Conservation (phyloP, 495 filamentous ascomycete species). For the Lasiosphaeriaceae sp. region DNA sequence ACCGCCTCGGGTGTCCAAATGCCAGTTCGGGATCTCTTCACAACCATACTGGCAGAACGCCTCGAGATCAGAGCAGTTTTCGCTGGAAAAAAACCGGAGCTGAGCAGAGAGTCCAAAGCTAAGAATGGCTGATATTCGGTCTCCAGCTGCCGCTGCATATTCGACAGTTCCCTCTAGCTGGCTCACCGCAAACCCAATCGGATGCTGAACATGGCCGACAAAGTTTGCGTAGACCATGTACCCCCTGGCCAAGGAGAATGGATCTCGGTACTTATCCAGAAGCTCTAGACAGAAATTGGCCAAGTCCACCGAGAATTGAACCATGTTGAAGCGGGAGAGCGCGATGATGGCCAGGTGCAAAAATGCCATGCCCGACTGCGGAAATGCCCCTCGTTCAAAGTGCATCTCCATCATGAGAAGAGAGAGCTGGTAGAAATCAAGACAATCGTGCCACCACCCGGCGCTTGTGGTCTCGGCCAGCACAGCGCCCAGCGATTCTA, state of each 20-base stretch:
- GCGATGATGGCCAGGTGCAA: conserved; percentile 71
- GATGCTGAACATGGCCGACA: conserved; percentile 65
- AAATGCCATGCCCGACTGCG: conserved; percentile 73
- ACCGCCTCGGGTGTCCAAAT: conserved; percentile 73
- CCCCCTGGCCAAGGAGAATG: conserved; percentile 65
- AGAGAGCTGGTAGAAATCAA: conserved; percentile 72
- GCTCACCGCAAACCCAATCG: conserved; percentile 55
- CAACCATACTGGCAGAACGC: conserved; percentile 66
- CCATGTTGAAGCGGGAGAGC: conserved; percentile 67
- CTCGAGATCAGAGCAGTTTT: conserved; percentile 74
- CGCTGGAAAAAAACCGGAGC: conserved; percentile 66
- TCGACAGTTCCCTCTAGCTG: conserved; percentile 67
- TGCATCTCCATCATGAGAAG: conserved; percentile 69
- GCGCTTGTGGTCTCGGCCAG: conserved; percentile 72
- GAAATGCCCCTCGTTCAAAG: conserved; percentile 60
- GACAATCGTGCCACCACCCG: conserved; percentile 76
- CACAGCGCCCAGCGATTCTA: conserved; percentile 67
- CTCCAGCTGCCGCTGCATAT: conserved; percentile 64
- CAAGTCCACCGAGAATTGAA: conserved; percentile 62
- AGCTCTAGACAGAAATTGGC: conserved; percentile 61
- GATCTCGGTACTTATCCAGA: conserved; percentile 62
- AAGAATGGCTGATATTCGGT: conserved; percentile 70
- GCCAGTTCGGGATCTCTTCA: conserved; percentile 73
- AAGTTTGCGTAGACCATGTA: conserved; percentile 71
- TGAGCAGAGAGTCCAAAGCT: conserved; percentile 69